Evolutionary conservation across 1,139 yeast species (phyloP), one percentile per base, ranked within the genome.

Genomic region (Suhomyces chickasaworum): DNA sequence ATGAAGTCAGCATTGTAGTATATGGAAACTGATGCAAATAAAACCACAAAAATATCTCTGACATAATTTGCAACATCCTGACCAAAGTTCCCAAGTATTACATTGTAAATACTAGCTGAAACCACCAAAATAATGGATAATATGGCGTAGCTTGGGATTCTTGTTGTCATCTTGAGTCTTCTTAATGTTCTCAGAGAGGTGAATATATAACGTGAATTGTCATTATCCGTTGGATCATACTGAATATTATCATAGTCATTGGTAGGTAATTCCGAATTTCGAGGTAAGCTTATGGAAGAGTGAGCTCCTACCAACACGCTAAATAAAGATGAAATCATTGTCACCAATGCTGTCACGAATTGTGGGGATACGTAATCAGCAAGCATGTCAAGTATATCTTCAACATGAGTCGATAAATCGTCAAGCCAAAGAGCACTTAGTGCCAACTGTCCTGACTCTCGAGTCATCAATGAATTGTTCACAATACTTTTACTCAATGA

Each of bases 191-290:
- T 52, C 45, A 45, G 60, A 50, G 41, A 58, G 16, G 42, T 53
- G 40, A 50, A 56, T 58, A 44, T 55, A 49, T 39, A 57, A 35
- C 10, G 48, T 7, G 65, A 59, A 8, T 51, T 52, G 49, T 77
- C 81, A 33, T 69, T 62, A 54, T 80, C 84, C 0, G 73, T 53
- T 9, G 75, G 77, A 55, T 81, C 83, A 60, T 69, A 80, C 20
- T 66, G 53, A 1, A 66, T 66, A 40, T 69, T 70, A 2, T 50
- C 46, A 20, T 46, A 50, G 22, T 66, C 64, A 7, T 56, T 53
- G 41, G 64, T 65, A 2, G 84, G 77, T 16, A 65, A 66, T 13
- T 58, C 54, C 1, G 83, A 82, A 45, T 69, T 69, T 8, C 47
- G 34, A 0, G 85, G 85, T 48, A 68, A 67, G 33, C 66, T 61